Percentiles rank a stretch among this genome's conserved stretches.
Conservation (phyloP, 208 protist genomes). For the Trypanosoma mega region DNA sequence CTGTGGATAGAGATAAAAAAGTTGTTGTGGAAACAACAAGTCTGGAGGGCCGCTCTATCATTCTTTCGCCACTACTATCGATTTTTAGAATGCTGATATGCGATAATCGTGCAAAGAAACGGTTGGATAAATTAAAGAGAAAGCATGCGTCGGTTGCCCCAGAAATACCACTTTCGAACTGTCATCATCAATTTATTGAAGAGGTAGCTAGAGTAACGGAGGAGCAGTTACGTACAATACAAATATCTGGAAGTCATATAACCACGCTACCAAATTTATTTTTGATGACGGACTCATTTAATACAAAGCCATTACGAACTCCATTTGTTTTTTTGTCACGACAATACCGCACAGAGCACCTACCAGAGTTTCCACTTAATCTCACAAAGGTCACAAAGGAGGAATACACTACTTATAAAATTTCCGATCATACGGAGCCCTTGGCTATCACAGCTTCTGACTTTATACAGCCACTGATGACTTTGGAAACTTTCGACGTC, state of each 20-base stretch:
- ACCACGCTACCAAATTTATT: constrained; percentile 11
- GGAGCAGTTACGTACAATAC: constrained; percentile 1
- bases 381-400: constrained; percentile 20
- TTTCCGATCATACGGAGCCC: constrained; percentile 8
- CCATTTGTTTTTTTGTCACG: constrained; percentile 41
- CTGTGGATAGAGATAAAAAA: neutral
- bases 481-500: constrained; percentile 37
- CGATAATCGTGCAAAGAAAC: constrained; percentile 21
- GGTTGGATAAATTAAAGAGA: constrained; percentile 13
- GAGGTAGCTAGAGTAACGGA: constrained; percentile 15
- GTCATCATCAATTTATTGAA: neutral
- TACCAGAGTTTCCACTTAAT: constrained; percentile 49
- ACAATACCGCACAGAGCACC: constrained; percentile 30
- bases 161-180: neutral
- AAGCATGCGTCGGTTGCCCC: neutral
- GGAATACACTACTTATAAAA: constrained; percentile 25
- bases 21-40: constrained; percentile 2
- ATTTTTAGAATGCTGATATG: constrained; percentile 25
- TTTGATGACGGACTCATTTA: constrained; percentile 20
- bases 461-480: constrained; percentile 41
- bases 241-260: neutral
- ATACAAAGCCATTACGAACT: constrained; percentile 18
- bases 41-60: constrained; percentile 20
- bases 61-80: constrained; percentile 22
- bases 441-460: constrained; percentile 26